These are phyloP conservation scores for Backusella mclennaniae DNA, from an alignment of 192 early-diverging fungal genomes.

Conservation along the genomic window DNA sequence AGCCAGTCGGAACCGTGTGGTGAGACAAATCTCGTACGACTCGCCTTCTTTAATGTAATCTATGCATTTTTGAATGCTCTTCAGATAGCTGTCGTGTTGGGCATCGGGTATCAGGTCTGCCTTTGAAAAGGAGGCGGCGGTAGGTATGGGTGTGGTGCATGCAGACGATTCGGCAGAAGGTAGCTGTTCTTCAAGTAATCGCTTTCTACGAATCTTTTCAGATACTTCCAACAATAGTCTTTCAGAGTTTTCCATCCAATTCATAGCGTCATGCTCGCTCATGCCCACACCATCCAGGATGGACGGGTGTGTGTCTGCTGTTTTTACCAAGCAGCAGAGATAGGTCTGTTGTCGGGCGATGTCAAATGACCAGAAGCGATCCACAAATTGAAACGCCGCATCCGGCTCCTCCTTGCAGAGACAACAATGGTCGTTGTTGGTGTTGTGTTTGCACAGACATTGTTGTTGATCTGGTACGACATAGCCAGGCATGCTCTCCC, in stretches of 20 bases:
- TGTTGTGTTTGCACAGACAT: constrained; percentile 20
- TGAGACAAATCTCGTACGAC: constrained; percentile 94
- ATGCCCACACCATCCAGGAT: not conserved
- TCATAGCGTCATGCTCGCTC: not conserved
- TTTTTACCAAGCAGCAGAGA: constrained; percentile 15
- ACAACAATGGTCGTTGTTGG: constrained; percentile 32
- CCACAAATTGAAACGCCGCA: constrained; percentile 58
- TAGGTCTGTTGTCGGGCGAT: constrained; percentile 31
- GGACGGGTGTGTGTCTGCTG: not conserved
- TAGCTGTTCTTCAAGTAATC: not conserved
- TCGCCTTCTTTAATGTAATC: constrained; percentile 78
- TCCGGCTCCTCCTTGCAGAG: constrained; percentile 46
- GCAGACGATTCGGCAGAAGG: constrained; percentile 9
- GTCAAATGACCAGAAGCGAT: constrained; percentile 58
- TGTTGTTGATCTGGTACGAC: constrained; percentile 37
- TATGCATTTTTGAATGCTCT: constrained; percentile 54
- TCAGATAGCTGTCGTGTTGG: constrained; percentile 48
- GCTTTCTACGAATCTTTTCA: not conserved
- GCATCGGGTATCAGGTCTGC: constrained; percentile 43
- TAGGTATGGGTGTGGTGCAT: constrained; percentile 27
- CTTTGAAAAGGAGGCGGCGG: not conserved
- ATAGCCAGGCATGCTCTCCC: constrained; percentile 65
- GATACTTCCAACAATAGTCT: constrained; percentile 19
- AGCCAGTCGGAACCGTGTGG: constrained; percentile 68
- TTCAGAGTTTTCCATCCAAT: constrained; percentile 39